phyloP scores from a whole-genome alignment of 495 filamentous ascomycete genomes.

The Pyronema domesticum region DNA sequence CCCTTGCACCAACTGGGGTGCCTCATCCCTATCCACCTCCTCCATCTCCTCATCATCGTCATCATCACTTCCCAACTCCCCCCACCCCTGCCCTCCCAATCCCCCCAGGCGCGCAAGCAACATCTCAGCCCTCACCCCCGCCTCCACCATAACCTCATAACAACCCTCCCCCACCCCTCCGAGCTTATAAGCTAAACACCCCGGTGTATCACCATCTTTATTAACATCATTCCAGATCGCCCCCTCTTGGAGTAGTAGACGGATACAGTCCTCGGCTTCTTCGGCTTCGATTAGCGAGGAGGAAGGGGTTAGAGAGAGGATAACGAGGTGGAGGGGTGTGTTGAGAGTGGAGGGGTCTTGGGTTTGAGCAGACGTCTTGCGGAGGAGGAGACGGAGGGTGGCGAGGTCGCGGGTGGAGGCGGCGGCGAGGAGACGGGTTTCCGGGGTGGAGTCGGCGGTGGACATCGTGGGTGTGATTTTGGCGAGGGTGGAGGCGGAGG shows the following conservation, averaged over 20 bases:
- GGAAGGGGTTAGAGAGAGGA: slow-evolving; percentile 56
- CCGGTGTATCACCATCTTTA: slow-evolving; percentile 68
- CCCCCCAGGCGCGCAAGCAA: slow-evolving; percentile 50
- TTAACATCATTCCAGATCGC: slow-evolving; percentile 98
- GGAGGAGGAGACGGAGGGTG: slow-evolving; percentile 36
- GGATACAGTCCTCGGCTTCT: slow-evolving; percentile 45
- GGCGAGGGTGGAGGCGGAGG: background rate
- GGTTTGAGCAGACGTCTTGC: slow-evolving; percentile 47
- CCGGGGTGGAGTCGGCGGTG: slow-evolving; percentile 7
- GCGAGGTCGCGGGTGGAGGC: slow-evolving; percentile 49
- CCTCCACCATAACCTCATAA: slow-evolving; percentile 75
- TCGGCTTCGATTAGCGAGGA: slow-evolving; percentile 22
- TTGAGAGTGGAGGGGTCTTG: slow-evolving; percentile 65
- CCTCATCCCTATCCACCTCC: slow-evolving; percentile 31
- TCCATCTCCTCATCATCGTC: slow-evolving; percentile 34
- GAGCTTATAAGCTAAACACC: slow-evolving; percentile 66
- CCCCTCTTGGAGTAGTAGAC: slow-evolving; percentile 63
- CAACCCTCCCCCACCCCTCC: slow-evolving; percentile 48
- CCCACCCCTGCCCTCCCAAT: slow-evolving; percentile 42
- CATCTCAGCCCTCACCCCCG: slow-evolving; percentile 80
- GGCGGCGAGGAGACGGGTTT: slow-evolving; percentile 60
- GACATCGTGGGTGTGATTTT: slow-evolving; percentile 4
- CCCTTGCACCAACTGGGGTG: slow-evolving; percentile 15
- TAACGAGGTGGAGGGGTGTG: slow-evolving; percentile 60
- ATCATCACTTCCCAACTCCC: slow-evolving; percentile 44